Base-by-base conservation (phyloP, 352 stramenopile species). In the Pythium graminicola region DNA sequence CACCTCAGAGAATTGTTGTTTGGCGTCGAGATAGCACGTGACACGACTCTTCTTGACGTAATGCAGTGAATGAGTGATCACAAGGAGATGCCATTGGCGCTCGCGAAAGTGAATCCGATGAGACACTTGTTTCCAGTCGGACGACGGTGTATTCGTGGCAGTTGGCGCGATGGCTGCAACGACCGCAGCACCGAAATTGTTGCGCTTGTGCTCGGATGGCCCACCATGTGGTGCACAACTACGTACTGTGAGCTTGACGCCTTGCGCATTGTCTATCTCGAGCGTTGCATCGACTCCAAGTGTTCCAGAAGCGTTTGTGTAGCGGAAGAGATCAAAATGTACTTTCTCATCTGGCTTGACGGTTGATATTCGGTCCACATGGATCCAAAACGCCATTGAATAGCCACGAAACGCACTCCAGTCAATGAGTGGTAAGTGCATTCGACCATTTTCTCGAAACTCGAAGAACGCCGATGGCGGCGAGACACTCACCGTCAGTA, bases 41-140 rank as follows among this genome's bases (percentile, higher is more conserved):
- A 93, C 76, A 56, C 81, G 80, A 49, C 83, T 93, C 60, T 90
- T 90, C 50, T 86, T 89, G 17, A 93, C 73, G 57, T 93, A 93
- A 26, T 90, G 83, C 26, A 89, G 62, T 24, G 76, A 89, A 49
- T 93, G 83, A 1, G 73, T 71, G 20, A 93, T 58, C 14, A 89
- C 73, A 1, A 93, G 38, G 11, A 92, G 42, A 51, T 93, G 83
- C 83, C 83, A 93, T 43, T 73, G 39, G 3, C 65, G 66, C 11
- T 38, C 29, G 22, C 14, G 62, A 55, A 42, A 59, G 40, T 28
- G 73, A 6, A 91, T 70, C 27, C 64, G 70, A 36, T 68, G 56
- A 13, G 45, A 41, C 0, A 75, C 60, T n/a, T 57, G 43, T 16
- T 50, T 55, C 82, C 82, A 93, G 40, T 89, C 80, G 6, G 67